Evolutionary conservation across 2,329 filamentous ascomycete species (phyloP).

Genomic region (Arthrobotrys sphaeroides): DNA sequence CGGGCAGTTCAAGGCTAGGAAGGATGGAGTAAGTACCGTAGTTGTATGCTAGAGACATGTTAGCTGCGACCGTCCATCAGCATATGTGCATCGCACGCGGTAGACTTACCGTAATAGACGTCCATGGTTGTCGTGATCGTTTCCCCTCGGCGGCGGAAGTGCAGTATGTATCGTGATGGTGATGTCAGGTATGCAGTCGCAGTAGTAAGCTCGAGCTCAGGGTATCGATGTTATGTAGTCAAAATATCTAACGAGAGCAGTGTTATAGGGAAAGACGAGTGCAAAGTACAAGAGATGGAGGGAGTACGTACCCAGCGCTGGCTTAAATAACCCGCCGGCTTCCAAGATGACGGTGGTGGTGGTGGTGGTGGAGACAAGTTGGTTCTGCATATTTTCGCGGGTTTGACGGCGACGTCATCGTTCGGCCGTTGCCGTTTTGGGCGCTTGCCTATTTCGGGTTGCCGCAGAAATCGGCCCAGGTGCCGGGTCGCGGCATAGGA

Average conservation of each 20-base stretch:
- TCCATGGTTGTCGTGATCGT: slow-evolving; percentile 15
- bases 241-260: not conserved
- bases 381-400: too few relatives aligned
- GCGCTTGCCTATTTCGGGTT: slow-evolving; percentile 31
- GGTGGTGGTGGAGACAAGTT: not conserved
- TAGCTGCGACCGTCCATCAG: not conserved
- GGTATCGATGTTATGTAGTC: not conserved
- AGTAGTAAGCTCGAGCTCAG: too few relatives aligned
- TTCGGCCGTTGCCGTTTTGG: slow-evolving; percentile 21
- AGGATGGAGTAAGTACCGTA: slow-evolving; percentile 18
- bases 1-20: not conserved
- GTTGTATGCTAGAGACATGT: slow-evolving; percentile 31
- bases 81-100: too few relatives aligned
- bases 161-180: not conserved
- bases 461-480: not conserved
- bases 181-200: not conserved
- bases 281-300: not conserved
- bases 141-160: not conserved
- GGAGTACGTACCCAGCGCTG: not conserved
- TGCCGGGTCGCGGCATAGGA: not conserved
- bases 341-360: slow-evolving; percentile 3
- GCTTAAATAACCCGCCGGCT: not conserved
- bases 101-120: slow-evolving; percentile 41
- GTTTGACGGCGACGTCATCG: slow-evolving; percentile 53
- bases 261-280: not conserved